Evolutionary conservation across 2,329 filamentous ascomycete genomes (phyloP).

Genomic region (Alternaria burnsii): DNA sequence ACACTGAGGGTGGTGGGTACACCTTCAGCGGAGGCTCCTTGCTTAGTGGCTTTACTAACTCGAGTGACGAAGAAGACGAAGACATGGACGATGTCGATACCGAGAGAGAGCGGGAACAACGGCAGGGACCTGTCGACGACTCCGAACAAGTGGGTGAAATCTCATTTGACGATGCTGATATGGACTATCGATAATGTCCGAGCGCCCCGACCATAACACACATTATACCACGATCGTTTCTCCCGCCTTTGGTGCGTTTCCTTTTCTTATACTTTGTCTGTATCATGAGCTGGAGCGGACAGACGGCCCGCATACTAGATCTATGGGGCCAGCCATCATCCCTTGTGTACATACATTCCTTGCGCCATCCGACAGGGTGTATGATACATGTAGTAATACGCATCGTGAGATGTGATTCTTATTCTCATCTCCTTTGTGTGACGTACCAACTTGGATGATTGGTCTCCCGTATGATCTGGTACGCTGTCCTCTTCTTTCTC

Average conservation of each 20-base stretch:
- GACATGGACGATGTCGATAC: slow-evolving; percentile 88
- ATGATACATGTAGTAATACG: slow-evolving; percentile 45
- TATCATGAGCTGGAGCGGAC: slow-evolving; percentile 15
- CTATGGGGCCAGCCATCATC: slow-evolving; percentile 20
- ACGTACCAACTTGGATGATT: slow-evolving; percentile 13
- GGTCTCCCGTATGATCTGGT: slow-evolving; percentile 12
- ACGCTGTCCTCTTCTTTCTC: slow-evolving; percentile 1
- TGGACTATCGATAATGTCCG: slow-evolving; percentile 63
- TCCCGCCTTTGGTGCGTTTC: slow-evolving; percentile 52
- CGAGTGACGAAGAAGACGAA: slow-evolving; percentile 95
- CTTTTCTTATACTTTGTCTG: slow-evolving; percentile 28
- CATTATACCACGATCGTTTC: slow-evolving; percentile 41
- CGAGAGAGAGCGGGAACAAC: slow-evolving; percentile 61
- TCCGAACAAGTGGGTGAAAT: slow-evolving; percentile 73
- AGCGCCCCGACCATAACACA: slow-evolving; percentile 31
- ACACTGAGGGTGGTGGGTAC: slow-evolving; percentile 77
- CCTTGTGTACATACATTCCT: slow-evolving; percentile 40
- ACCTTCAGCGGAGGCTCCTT: slow-evolving; percentile 77
- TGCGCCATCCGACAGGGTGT: slow-evolving; percentile 33
- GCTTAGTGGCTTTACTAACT: slow-evolving; percentile 90
- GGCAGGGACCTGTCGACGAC: slow-evolving; percentile 58
- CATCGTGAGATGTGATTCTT: slow-evolving; percentile 28
- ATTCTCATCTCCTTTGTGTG: slow-evolving; percentile 24
- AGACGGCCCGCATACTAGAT: slow-evolving; percentile 15
- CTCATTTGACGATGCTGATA: slow-evolving; percentile 69